phyloP scores from a whole-genome alignment of 257 asterid genomes.

The Buddleja alternifolia region DNA sequence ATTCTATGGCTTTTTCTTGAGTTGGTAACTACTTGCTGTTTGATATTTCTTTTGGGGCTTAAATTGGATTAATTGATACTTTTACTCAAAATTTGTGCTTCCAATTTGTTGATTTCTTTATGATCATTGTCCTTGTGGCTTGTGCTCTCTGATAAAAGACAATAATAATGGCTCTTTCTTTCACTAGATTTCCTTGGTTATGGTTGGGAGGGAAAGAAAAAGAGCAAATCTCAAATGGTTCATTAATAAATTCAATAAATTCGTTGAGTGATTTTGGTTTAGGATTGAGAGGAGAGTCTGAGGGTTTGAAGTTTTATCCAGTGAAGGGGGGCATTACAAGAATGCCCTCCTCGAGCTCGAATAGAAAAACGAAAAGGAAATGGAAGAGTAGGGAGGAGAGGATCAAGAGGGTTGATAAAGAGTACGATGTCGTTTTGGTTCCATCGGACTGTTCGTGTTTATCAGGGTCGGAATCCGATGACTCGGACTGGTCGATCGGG shows the following conservation, averaged over 20 bases:
- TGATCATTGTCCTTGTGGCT: not conserved
- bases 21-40: constrained; percentile 27
- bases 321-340: constrained; percentile 48
- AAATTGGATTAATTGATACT: constrained; percentile 33
- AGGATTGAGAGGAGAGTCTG: constrained; percentile 71
- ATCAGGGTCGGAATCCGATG: constrained; percentile 89
- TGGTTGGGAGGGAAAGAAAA: constrained; percentile 81
- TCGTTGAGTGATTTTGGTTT: constrained; percentile 77
- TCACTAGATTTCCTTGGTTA: constrained; percentile 72
- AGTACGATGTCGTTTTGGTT: constrained; percentile 80
- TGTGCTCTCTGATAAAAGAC: constrained; percentile 1
- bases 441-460: constrained; percentile 90
- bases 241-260: constrained; percentile 56
- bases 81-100: constrained; percentile 3
- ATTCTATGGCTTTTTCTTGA: constrained; percentile 22
- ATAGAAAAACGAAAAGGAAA: constrained; percentile 67
- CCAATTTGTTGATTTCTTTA: constrained; percentile 30
- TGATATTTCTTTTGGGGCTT: constrained; percentile 27
- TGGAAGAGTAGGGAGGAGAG: constrained; percentile 89
- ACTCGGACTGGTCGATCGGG: constrained; percentile 96
- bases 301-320: constrained; percentile 56
- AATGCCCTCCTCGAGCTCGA: constrained; percentile 53
- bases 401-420: constrained; percentile 65
- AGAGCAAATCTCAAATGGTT: constrained; percentile 64
- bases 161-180: constrained; percentile 53